Evolutionary conservation across 2,329 filamentous ascomycete genomes (phyloP).

Genomic region (Epichloe sibirici): DNA sequence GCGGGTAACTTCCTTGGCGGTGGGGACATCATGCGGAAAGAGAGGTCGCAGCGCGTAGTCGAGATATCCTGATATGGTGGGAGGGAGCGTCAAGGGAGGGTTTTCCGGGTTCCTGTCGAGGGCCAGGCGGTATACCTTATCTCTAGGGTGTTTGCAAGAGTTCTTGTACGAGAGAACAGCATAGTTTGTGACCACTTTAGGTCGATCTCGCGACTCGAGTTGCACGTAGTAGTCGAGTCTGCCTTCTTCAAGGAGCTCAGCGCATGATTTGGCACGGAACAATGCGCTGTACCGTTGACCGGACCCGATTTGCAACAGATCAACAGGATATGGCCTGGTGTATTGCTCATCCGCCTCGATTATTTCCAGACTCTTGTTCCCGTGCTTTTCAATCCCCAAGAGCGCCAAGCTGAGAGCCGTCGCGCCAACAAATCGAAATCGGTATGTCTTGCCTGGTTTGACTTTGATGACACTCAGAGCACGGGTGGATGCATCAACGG

Average conservation of each 20-base stretch:
- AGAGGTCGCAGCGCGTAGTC: constrained; percentile 1
- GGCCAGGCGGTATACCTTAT: not conserved
- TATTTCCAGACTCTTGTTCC: not conserved
- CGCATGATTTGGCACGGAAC: constrained; percentile 4
- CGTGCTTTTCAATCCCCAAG: constrained; percentile 14
- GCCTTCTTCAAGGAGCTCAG: constrained; percentile 6
- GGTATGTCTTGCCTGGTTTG: constrained; percentile 46
- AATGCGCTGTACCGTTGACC: constrained; percentile 5
- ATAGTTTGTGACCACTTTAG: constrained; percentile 31
- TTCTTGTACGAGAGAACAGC: constrained; percentile 33
- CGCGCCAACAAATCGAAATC: constrained; percentile 45
- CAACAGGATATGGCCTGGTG: not conserved
- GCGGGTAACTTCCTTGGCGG: not conserved
- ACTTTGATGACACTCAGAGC: not conserved
- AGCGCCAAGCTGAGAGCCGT: constrained; percentile 43
- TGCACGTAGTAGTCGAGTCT: constrained; percentile 32
- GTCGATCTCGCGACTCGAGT: constrained; percentile 37
- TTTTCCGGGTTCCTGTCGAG: constrained; percentile 1
- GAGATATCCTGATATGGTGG: not conserved
- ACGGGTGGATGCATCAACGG: not conserved
- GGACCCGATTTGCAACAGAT: not conserved
- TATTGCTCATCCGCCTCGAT: constrained; percentile 2
- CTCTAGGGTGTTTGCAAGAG: not conserved
- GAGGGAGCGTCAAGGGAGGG: not conserved
- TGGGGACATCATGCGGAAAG: not conserved